A percentile compares a stretch with the other conserved stretches of the same genome.
Evolutionary conservation across 352 stramenopile species (phyloP).

Genomic region (Phytophthora ramorum): DNA sequence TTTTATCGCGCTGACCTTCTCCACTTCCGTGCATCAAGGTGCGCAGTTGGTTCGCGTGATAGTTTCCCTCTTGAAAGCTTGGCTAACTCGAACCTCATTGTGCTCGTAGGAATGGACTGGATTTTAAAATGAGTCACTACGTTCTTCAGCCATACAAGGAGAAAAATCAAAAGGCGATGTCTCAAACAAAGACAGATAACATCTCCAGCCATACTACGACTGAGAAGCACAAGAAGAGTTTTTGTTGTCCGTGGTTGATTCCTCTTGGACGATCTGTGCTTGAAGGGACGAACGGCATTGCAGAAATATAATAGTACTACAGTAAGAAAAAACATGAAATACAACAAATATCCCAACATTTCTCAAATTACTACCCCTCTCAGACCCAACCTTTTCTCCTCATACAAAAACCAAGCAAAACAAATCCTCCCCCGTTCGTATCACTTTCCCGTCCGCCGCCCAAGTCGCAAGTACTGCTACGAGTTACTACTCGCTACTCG

Average conservation of each 20-base stretch:
- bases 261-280: no score
- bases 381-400: not conserved
- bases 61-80: not conserved
- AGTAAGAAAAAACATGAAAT: no score
- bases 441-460: conserved; percentile 4
- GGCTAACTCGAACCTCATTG: not conserved
- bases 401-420: conserved; percentile 20
- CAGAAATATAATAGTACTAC: no score
- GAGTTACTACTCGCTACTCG: conserved; percentile 21
- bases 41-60: not conserved
- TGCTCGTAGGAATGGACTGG: conserved; percentile 6
- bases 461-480: conserved; percentile 23
- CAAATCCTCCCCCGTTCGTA: conserved; percentile 16
- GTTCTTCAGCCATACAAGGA: not conserved
- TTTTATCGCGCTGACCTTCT: conserved; percentile 28
- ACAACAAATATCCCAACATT: not conserved
- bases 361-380: not conserved
- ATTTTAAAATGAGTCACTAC: not conserved
- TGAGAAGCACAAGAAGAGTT: no score
- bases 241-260: no score
- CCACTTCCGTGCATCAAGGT: conserved; percentile 31
- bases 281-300: no score
- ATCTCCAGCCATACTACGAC: no score
- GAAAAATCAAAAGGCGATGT: no score
- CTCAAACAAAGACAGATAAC: no score